phyloP scores from a whole-genome alignment of 805 yeast genomes.

The Ogataea thermomethanolica region DNA sequence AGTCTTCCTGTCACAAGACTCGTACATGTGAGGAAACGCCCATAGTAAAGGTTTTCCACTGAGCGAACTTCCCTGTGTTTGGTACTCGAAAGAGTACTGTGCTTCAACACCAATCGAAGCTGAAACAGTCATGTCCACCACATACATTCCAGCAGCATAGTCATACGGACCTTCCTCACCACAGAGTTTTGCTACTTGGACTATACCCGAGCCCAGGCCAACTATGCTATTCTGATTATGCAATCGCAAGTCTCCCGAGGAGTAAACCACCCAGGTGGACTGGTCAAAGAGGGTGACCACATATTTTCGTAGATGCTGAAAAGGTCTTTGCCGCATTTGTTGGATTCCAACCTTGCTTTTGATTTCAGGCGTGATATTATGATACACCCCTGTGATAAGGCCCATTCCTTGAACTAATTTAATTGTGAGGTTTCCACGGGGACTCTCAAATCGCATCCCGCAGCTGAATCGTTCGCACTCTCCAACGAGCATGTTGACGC shows the following conservation, averaged over 20 bases:
- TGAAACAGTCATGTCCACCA: constrained; percentile 40
- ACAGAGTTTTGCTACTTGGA: constrained; percentile 50
- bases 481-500: constrained; percentile 27
- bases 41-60: constrained; percentile 37
- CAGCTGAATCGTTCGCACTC: constrained; percentile 32
- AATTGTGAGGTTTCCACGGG: constrained; percentile 32
- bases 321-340: constrained; percentile 39
- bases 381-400: constrained; percentile 61
- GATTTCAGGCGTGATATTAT: constrained; percentile 50
- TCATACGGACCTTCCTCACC: constrained; percentile 47
- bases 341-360: constrained; percentile 66
- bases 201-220: constrained; percentile 34
- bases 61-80: constrained; percentile 24
- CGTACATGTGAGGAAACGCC: constrained; percentile 54
- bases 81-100: constrained; percentile 41
- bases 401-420: constrained; percentile 83
- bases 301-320: constrained; percentile 50
- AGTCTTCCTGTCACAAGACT: constrained; percentile 30
- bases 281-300: constrained; percentile 51
- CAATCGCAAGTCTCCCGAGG: constrained; percentile 17
- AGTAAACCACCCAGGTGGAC: constrained; percentile 64
- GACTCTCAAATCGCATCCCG: constrained; percentile 32
- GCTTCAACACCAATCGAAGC: constrained; percentile 38
- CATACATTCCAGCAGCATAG: constrained; percentile 66
- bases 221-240: constrained; percentile 33